Percentiles rank a stretch among this genome's conserved stretches.
Conservation (phyloP, 2,329 filamentous ascomycete genomes). For the Chaetomium strumarium region DNA sequence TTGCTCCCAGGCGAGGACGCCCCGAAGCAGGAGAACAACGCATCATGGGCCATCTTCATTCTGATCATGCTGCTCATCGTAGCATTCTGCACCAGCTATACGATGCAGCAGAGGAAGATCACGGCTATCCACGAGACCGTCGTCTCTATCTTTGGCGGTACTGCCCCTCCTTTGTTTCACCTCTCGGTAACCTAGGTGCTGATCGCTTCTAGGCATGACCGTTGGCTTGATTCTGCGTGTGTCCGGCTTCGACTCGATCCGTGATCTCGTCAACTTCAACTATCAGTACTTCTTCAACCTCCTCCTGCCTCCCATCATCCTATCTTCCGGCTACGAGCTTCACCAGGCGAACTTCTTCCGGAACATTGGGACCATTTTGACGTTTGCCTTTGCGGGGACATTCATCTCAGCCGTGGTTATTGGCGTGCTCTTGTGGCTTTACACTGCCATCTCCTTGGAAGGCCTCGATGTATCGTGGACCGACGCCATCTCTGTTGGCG, state of each 20-base stretch:
- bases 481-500: slow-evolving; percentile 93
- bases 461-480: slow-evolving; percentile 84
- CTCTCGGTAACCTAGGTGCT: neutral
- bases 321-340: slow-evolving; percentile 93
- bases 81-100: slow-evolving; percentile 94
- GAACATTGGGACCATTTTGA: slow-evolving; percentile 94
- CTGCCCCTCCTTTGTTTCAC: neutral
- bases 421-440: slow-evolving; percentile 80
- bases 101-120: slow-evolving; percentile 92
- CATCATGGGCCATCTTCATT: slow-evolving; percentile 97
- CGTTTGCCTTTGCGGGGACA: slow-evolving; percentile 94
- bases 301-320: slow-evolving; percentile 94
- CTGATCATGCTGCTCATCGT: slow-evolving; percentile 89
- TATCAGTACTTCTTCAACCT: slow-evolving; percentile 99
- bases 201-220: slow-evolving; percentile 78
- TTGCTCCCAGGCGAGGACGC: slow-evolving; percentile 63
- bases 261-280: slow-evolving; percentile 90
- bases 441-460: slow-evolving; percentile 80
- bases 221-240: slow-evolving; percentile 85
- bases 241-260: slow-evolving; percentile 74
- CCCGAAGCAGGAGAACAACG: slow-evolving; percentile 86
- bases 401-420: slow-evolving; percentile 97
- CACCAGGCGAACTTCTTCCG: slow-evolving; percentile 99
- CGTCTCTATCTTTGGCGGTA: slow-evolving; percentile 94
- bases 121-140: slow-evolving; percentile 98